Base-by-base conservation (phyloP, 192 early-diverging fungal species). In the Linnemannia schmuckeri region DNA sequence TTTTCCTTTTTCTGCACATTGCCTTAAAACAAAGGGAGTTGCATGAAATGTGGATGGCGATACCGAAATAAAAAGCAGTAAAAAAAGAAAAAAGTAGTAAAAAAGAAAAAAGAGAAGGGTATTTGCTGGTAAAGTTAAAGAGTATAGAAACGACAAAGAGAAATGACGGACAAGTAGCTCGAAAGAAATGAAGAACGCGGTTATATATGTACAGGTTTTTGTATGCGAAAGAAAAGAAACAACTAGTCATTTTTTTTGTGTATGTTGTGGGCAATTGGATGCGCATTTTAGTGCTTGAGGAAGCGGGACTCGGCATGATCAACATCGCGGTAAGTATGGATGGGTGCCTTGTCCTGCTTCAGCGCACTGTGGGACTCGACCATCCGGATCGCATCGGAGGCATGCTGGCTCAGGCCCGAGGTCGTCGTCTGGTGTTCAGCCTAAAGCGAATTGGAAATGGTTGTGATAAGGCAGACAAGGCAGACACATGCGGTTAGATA, bases 321-420 rank as follows among this genome's bases (percentile, higher is more conserved):
- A 27, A 76, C 79, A 81, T 87, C 85, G 38, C 66, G 71, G 72
- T 81, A 81, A 46, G 76, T 30, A 30, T 81, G 85, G 33, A 87
- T 81, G 24, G 79, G 55, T 46, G 85, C 85, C 76, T 78, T 80
- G 80, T 87, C 85, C 76, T 87, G 85, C 85, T 87, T 87, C 30
- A 81, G 79, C 38, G 49, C 79, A 66, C 76, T 87, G 37, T 81
- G 85, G 20, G 85, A 87, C 27, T 87, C 85, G 12, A 87, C 76
- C 57, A 87, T 66, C 49, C 80, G 79, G 66, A 87, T 87, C 13
- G 85, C 85, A 49, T 87, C 85, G 70, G 85, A 87, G 40, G 85
- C 85, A 47, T 87, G 76, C 76, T 87, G 85, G 63, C 85, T 87
- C 76, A 87, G 47, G 41, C 73, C 55, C 13, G 77, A 70, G 17